Evolutionary conservation across 2,329 filamentous ascomycete species (phyloP), one percentile per base, ranked within the genome.

Genomic region (Colletotrichum kahawae): DNA sequence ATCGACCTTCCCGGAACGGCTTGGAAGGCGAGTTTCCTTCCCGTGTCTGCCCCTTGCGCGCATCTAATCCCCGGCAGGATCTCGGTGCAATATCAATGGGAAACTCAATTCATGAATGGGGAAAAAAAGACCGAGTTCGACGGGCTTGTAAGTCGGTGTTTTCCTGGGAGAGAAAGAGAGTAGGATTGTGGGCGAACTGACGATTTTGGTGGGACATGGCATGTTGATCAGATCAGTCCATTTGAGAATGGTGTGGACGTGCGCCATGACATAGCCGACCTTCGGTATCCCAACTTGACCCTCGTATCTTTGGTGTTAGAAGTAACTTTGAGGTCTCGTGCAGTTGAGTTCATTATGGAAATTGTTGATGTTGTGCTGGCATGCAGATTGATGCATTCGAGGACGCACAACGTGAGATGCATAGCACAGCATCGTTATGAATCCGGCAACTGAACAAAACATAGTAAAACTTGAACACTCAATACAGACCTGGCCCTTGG

Each of bases 151-250:
- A 24, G 43, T 51, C 0, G 43, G 21, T 10, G 18, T 57, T 59
- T 59, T 2, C 5, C 5, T 21, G 31, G 51, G 33, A 21, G 29
- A 31, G 18, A 48, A 5, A 7, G 5, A 36, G 43, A 27, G 4
- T 21, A 34, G 29, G 57, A 51, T 71, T 34, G 31, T 68, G 64
- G 56, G 14, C 70, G 54, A 71, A 60, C 70, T 51, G 64, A 31
- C 64, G 21, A 68, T 67, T 43, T 62, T 54, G 70, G 70, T 33
- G 57, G 43, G 13, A 24, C 54, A 31, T 69, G 18, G 27, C 13
- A 56, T 57, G 70, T 57, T 57, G 31, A 57, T 73, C 56, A 54
- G 31, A 57, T 73, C 56, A 54, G 70, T 48, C 66, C 57, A 70
- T 69, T 43, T 24, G 1, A 1, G 16, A 29, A n/a, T 62, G 64